phyloP scores from a whole-genome alignment of 805 yeast species.

The Kodamaea sagamina region DNA sequence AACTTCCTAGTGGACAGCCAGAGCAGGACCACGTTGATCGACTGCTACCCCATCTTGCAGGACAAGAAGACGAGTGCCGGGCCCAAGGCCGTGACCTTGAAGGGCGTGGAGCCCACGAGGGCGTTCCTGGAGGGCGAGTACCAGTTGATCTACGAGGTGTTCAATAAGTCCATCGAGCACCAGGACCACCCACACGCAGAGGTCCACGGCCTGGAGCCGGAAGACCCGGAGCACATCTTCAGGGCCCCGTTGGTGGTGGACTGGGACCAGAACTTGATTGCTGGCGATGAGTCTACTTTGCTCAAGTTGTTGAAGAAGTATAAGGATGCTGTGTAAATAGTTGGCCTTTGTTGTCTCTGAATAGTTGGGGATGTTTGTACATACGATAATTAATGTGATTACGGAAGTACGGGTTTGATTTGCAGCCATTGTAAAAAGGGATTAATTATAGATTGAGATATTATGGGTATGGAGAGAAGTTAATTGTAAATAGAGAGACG shows the following conservation, averaged over 20 bases:
- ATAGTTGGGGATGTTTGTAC: too few species aligned
- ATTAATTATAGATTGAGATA: too few species aligned
- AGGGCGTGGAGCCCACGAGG: slow-evolving; percentile 25
- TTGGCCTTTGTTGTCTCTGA: too few species aligned
- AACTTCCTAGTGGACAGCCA: slow-evolving; percentile 28
- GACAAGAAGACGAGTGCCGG: slow-evolving; percentile 22
- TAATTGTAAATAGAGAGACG: too few species aligned
- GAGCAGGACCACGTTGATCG: slow-evolving; percentile 28
- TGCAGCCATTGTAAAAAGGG: too few species aligned
- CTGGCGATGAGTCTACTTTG: slow-evolving; percentile 38
- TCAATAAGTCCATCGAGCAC: slow-evolving; percentile 20
- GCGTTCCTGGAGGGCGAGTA: slow-evolving; percentile 42
- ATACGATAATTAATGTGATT: too few species aligned
- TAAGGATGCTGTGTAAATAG: slow-evolving; percentile 8
- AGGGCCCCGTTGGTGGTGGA: slow-evolving; percentile 45
- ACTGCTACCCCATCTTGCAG: slow-evolving; percentile 40
- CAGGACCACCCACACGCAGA: slow-evolving; percentile 21
- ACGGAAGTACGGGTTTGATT: too few species aligned
- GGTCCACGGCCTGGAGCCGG: slow-evolving; percentile 25
- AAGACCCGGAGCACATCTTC: slow-evolving; percentile 37
- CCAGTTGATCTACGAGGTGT: slow-evolving; percentile 39
- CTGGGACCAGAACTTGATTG: slow-evolving; percentile 47
- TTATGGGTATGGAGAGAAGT: too few species aligned
- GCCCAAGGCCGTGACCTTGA: slow-evolving; percentile 24
- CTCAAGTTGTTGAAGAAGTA: slow-evolving; percentile 33